Evolutionary conservation across 2,329 filamentous ascomycete genomes (phyloP).

Genomic region (Scedosporium aurantiacum): DNA sequence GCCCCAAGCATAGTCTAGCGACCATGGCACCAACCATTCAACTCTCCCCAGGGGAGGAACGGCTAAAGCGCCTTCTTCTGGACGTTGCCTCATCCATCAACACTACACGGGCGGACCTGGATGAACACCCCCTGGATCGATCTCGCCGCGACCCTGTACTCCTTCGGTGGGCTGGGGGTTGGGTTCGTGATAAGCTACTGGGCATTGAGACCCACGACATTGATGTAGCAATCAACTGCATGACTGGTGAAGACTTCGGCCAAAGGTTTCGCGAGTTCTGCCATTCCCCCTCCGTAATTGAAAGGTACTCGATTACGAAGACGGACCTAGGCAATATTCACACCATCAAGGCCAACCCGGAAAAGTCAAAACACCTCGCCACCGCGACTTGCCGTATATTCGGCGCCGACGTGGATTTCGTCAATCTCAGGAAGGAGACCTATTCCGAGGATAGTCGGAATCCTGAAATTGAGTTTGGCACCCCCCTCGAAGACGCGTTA

Average conservation of each 20-base stretch:
- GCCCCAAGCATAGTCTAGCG: neutral
- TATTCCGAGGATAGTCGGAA: constrained; percentile 85
- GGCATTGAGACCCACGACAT: constrained; percentile 66
- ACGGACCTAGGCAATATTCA: constrained; percentile 65
- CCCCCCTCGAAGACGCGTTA: constrained; percentile 77
- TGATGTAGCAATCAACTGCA: constrained; percentile 73
- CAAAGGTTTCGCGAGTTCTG: constrained; percentile 58
- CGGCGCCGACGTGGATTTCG: constrained; percentile 82
- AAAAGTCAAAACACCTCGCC: constrained; percentile 93
- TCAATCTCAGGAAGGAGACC: constrained; percentile 86
- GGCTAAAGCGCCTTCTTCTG: constrained; percentile 64
- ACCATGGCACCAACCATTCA: constrained; percentile 20
- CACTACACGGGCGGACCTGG: constrained; percentile 35
- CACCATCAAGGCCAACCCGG: constrained; percentile 83
- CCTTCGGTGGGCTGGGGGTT: constrained; percentile 73
- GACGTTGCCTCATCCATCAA: constrained; percentile 58
- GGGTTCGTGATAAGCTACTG: constrained; percentile 78
- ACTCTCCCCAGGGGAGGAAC: constrained; percentile 60
- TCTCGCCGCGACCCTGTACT: constrained; percentile 31
- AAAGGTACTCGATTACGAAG: constrained; percentile 46
- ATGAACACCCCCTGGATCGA: constrained; percentile 31
- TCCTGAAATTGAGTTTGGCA: constrained; percentile 88
- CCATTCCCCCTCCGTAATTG: constrained; percentile 43
- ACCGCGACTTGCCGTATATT: constrained; percentile 80
- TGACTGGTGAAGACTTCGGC: constrained; percentile 74